Base-by-base conservation (phyloP, 352 stramenopile genomes). In the Thraustochytrium striatum region DNA sequence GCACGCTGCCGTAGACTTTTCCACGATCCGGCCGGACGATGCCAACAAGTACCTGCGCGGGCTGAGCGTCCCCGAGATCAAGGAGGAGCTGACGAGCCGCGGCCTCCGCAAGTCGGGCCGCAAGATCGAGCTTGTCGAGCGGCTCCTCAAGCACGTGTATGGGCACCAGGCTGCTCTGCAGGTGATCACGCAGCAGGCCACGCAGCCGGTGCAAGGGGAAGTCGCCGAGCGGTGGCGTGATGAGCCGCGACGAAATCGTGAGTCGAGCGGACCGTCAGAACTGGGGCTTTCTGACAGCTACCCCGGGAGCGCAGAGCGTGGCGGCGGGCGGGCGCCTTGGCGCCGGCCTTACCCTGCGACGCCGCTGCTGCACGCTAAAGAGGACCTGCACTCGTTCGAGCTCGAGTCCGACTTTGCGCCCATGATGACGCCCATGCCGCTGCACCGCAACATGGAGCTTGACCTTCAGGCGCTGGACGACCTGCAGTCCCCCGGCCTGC, bases 81-180 rank as follows among this genome's bases (percentile, higher is more conserved):
- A 75, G 50, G 50, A 75, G 30, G 41, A 75, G 25, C 36, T 75
- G 21, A 16, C 33, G 2, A 30, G 43, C 19, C 65, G 65, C 65
- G 30, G 11, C 3, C 65, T 75, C 3, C 65, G 43, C 52, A 75
- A 75, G 25, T 62, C 65, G 5, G 65, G 65, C 16, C 44, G 44
- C 32, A 75, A 75, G 65, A 55, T n/a, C 0, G 65, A 75, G 35
- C 65, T 75, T 28, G 68, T 75, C 52, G 30, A 30, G 5, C 65
- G 65, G 21, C n/a, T 75, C 9, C 44, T 75, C 30, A 38, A 58
- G n/a, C 52, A 55, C 35, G 65, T 61, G n/a, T 61, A 61, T n/a
- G 41, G 68, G 47, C 44, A 43, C 19, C 65, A 30, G 43, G 16
- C 44, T 0, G 19, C 25, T 3, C 32, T 38, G 7, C 19, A 70